Evolutionary conservation across 2,329 filamentous ascomycete species (phyloP).

Genomic region (Aureobasidium subglaciale): DNA sequence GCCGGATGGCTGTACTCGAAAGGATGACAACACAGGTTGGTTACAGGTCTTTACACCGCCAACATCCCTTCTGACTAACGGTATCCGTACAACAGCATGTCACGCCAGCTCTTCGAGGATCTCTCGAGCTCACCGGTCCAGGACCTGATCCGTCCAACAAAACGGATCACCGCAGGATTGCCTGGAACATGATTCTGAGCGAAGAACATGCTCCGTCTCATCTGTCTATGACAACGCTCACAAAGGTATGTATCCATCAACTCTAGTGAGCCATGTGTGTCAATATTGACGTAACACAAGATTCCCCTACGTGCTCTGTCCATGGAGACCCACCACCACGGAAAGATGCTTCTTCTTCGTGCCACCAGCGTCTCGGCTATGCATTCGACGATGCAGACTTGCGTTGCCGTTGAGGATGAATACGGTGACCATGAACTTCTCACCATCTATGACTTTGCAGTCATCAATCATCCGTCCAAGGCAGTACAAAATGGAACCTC

Average conservation of each 20-base stretch:
- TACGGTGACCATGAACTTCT: neutral
- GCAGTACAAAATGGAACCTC: neutral
- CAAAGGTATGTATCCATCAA: neutral
- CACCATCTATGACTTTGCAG: neutral
- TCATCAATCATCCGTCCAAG: neutral
- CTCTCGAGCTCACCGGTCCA: neutral
- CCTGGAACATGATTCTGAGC: constrained; percentile 10
- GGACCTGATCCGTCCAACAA: neutral
- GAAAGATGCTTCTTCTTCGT: neutral
- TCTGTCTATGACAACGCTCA: neutral
- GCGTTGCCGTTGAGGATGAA: constrained; percentile 7
- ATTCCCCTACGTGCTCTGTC: neutral
- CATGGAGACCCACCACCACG: neutral
- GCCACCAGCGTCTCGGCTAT: neutral
- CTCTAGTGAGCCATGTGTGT: too few species aligned
- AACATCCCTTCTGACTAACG: neutral
- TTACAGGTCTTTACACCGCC: neutral
- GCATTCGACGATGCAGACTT: neutral
- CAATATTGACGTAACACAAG: neutral
- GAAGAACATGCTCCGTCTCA: neutral
- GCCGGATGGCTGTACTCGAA: neutral
- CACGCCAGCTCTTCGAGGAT: neutral
- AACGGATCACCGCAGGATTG: constrained; percentile 1
- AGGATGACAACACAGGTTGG: neutral
- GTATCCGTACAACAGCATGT: neutral